Evolutionary conservation across 768 basidiomycete species (phyloP), one percentile per base, ranked within the genome.

Genomic region (Chalciporus chontae): DNA sequence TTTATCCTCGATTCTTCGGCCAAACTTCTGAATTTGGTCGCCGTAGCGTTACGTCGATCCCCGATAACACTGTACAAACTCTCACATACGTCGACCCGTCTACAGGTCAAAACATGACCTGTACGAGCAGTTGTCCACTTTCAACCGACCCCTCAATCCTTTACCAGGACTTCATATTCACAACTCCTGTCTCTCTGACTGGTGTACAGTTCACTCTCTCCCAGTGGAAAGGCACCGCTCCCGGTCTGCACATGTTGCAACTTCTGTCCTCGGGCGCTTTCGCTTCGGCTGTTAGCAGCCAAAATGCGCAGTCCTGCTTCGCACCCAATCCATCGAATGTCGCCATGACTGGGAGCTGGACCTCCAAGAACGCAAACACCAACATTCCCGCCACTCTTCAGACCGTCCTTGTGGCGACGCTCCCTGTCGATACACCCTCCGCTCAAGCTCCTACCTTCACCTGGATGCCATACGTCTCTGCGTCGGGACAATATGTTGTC

Each of bases 131-230:
- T 18, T 99, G 96, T 66, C 91, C 94, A 0, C 75, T 99, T 36
- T 81, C 82, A 5, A 83, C 83, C 40, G 81, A 96, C 64, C 66
- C 87, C 3, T 77, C 81, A 10, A 69, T 97, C 49, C 77, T 81
- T 1, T 98, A 92, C 64, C 94, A 98, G 67, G 96, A 99, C 68
- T 99, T 96, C 71, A 71, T 96, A 37, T 97, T 98, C 66, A 68
- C 76, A 43, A 64, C 67, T 8, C 68, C 78, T 6, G 64, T 80
- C 29, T 70, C 75, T n/a, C 79, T 97, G 58, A 96, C 94, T 6
- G 96, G 96, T 43, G 81, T 96, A 53, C 86, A 94, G 67, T 74
- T 99, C 60, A 86, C 83, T 47, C 73, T 98, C 17, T 81, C 85
- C 8, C 71, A 75, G 41, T 95, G 87, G 78, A 77, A 72, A 40